Evolutionary conservation across 352 stramenopile species (phyloP), one percentile per base, ranked within the genome.

Genomic region (Globisporangium parvum): DNA sequence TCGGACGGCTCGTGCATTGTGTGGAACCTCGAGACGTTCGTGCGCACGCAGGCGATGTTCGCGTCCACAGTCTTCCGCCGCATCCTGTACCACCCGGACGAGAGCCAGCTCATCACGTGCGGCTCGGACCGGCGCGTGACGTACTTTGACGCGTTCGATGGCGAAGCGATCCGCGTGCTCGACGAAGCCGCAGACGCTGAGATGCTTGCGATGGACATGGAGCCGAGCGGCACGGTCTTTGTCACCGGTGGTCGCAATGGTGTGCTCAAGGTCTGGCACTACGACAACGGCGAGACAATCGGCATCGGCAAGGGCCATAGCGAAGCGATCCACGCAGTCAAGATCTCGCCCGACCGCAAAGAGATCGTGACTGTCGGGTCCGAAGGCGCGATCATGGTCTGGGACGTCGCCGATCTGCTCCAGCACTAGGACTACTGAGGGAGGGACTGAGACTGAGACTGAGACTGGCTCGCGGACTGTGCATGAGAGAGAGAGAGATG

Each of bases 111-210:
- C 63, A 76, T 99, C 51, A 98, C 96, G 37, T 98, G 91, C 64
- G 93, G 94, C 44, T 91, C 80, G 18, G 97, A 98, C 64, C 86
- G 92, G 50, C 97, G 97, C 57, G 88, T 99, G 57, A 97, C 91
- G 26, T 99, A 98, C 73, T 98, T 96, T 70, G 95, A 98, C 69
- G 90, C 94, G 35, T 98, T 93, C 60, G 93, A 98, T 61, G 93
- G 91, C 51, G 88, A 88, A 57, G 84, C 87, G 40, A 98, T 98
- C 57, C 87, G 96, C 23, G 88, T 98, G 59, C 74, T 98, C 17
- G 88, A 98, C 37, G 95, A 96, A 55, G 90, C 91, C 3, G 71
- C 91, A 26, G 85, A 96, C 15, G 52, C 54, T 21, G 92, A 97
- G 59, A 91, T 99, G 65, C 84, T 96, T 35, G 87, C 90, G 26